Conservation (phyloP, 2,329 filamentous ascomycete species). For the Helotiales sp. region DNA sequence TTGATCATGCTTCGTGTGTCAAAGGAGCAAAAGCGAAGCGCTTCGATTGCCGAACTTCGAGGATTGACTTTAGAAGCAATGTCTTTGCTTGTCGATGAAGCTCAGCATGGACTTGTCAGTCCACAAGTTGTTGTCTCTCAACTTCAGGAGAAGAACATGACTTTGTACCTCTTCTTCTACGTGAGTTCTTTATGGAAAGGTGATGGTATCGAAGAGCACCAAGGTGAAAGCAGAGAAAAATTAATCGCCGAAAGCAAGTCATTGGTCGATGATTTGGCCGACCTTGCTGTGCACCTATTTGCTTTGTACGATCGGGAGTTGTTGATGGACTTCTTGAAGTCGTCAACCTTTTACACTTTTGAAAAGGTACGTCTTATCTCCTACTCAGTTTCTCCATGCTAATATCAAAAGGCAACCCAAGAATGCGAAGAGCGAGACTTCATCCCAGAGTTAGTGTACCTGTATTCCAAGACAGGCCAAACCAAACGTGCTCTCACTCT, state of each 20-base stretch:
- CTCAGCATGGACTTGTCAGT: slow-evolving; percentile 83
- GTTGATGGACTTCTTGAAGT: slow-evolving; percentile 85
- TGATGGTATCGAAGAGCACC: slow-evolving; percentile 62
- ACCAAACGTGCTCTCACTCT: slow-evolving; percentile 89
- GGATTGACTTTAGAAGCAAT: slow-evolving; percentile 83
- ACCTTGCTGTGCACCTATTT: slow-evolving; percentile 85
- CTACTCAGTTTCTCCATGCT: slow-evolving; percentile 15
- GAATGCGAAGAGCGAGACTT: slow-evolving; percentile 83
- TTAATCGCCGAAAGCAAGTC: slow-evolving; percentile 64
- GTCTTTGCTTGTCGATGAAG: slow-evolving; percentile 85
- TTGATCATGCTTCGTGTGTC: slow-evolving; percentile 88
- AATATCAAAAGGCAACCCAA: slow-evolving; percentile 60
- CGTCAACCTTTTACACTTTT: slow-evolving; percentile 86
- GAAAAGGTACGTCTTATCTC: slow-evolving; percentile 59
- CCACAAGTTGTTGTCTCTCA: slow-evolving; percentile 80
- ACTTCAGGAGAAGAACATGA: slow-evolving; percentile 68
- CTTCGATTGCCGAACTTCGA: slow-evolving; percentile 73
- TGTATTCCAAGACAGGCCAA: slow-evolving; percentile 93
- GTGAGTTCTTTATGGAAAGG: slow-evolving; percentile 85
- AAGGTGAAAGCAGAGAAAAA: slow-evolving; percentile 59
- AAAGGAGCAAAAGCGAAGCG: slow-evolving; percentile 67
- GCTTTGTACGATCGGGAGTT: slow-evolving; percentile 79
- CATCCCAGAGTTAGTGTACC: slow-evolving; percentile 91
- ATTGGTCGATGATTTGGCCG: slow-evolving; percentile 84
- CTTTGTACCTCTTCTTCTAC: slow-evolving; percentile 90